These are phyloP conservation scores for Russula sp. DNA, from an alignment of 768 basidiomycete species.

Conservation along the genomic window DNA sequence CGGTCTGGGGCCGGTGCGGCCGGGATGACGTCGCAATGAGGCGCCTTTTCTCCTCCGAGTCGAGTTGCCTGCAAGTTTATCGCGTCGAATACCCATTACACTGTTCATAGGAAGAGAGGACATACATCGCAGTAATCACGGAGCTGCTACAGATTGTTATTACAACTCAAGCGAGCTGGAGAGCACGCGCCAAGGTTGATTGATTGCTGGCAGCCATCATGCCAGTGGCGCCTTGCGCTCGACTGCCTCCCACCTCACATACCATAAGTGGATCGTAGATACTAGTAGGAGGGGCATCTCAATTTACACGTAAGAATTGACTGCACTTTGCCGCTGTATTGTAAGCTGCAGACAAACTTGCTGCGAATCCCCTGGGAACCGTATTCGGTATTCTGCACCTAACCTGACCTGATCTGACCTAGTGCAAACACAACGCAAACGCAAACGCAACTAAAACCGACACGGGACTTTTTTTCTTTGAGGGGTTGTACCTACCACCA, in stretches of 20 bases:
- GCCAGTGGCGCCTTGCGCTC: background rate
- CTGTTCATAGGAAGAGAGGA: too few species aligned
- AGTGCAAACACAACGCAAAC: background rate
- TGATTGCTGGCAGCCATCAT: background rate
- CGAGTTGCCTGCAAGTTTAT: too few species aligned
- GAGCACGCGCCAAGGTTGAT: background rate
- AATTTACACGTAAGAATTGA: slow-evolving; percentile 3
- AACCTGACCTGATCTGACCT: background rate
- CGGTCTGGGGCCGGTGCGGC: slow-evolving; percentile 5
- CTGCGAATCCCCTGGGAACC: background rate
- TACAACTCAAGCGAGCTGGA: too few species aligned
- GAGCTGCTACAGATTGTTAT: too few species aligned
- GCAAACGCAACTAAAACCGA: background rate
- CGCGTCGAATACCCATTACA: background rate
- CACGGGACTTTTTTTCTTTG: background rate
- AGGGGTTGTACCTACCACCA: background rate
- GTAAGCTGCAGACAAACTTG: too few species aligned
- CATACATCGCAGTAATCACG: too few species aligned
- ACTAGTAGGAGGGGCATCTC: background rate
- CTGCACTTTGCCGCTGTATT: background rate
- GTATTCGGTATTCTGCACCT: slow-evolving; percentile 6
- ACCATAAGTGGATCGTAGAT: background rate
- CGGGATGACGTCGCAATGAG: slow-evolving; percentile 8
- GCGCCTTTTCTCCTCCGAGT: too few species aligned
- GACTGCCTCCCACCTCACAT: background rate